Evolutionary conservation across 345 rosid species (phyloP).

Genomic region (Jatropha curcas): DNA sequence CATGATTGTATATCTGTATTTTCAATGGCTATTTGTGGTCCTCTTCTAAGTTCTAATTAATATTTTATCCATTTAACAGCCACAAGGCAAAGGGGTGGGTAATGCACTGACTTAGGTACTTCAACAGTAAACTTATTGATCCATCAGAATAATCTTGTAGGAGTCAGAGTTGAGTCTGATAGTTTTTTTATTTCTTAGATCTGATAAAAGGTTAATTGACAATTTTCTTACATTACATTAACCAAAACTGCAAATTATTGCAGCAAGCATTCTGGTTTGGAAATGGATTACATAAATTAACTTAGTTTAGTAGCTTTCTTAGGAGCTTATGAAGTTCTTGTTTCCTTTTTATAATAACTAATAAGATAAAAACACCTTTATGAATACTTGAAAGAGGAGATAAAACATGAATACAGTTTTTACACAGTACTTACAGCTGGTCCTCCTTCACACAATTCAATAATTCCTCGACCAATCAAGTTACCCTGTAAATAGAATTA

Average conservation of each 20-base stretch:
- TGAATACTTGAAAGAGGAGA: neutral
- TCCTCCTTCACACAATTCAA: slow-evolving; percentile 84
- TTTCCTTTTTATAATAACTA: neutral
- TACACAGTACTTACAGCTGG: slow-evolving; percentile 58
- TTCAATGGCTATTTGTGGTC: too few relatives aligned
- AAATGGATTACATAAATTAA: too few relatives aligned
- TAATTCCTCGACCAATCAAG: slow-evolving; percentile 69
- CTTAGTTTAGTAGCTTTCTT: neutral
- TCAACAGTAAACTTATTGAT: too few relatives aligned
- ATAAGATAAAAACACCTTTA: neutral
- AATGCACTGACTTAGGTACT: too few relatives aligned
- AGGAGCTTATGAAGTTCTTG: neutral
- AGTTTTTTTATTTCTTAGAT: neutral
- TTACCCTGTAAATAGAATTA: slow-evolving; percentile 49
- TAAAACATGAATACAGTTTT: neutral
- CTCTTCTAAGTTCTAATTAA: too few relatives aligned
- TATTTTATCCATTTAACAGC: too few relatives aligned
- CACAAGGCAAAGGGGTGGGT: too few relatives aligned
- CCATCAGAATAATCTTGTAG: too few relatives aligned
- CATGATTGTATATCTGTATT: too few relatives aligned
- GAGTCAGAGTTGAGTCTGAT: too few relatives aligned
- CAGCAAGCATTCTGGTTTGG: too few relatives aligned
- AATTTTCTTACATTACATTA: neutral
- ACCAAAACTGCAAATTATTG: neutral
- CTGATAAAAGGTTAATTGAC: neutral